Evolutionary conservation across 495 filamentous ascomycete species (phyloP).

Genomic region (Cetradonia linearis): DNA sequence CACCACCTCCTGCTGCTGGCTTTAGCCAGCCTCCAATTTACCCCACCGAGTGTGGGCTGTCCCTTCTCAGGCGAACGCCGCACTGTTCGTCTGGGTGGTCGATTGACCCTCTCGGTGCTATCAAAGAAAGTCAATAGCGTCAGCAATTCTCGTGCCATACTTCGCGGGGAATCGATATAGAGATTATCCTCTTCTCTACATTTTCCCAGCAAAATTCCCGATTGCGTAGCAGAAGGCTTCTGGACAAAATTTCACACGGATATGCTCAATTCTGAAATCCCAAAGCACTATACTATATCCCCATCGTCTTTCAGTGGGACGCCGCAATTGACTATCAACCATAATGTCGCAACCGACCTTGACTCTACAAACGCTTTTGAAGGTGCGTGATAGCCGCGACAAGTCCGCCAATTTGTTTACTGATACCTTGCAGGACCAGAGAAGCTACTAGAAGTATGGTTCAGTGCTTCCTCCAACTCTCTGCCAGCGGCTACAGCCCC

Average conservation of each 20-base stretch:
- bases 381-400: slow-evolving; percentile 42
- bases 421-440: slow-evolving; percentile 58
- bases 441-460: slow-evolving; percentile 98
- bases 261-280: slow-evolving; percentile 77
- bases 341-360: slow-evolving; percentile 84
- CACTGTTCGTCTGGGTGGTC: slow-evolving; percentile 83
- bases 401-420: background rate
- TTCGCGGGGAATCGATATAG: background rate
- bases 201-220: background rate
- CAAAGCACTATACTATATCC: slow-evolving; percentile 67
- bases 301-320: slow-evolving; percentile 67
- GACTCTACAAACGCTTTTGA: slow-evolving; percentile 97
- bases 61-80: slow-evolving; percentile 82
- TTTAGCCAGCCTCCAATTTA: slow-evolving; percentile 27
- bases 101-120: slow-evolving; percentile 52
- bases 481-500: slow-evolving; percentile 61
- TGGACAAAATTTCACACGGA: slow-evolving; percentile 33
- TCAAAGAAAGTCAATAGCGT: slow-evolving; percentile 1
- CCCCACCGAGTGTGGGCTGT: slow-evolving; percentile 64
- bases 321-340: slow-evolving; percentile 90
- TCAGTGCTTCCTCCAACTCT: slow-evolving; percentile 63
- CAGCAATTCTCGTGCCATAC: background rate
- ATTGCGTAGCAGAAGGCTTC: slow-evolving; percentile 6
- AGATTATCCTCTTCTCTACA: background rate
- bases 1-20: slow-evolving; percentile 42